Conservation (phyloP, 495 filamentous ascomycete species). For the Rusavskia elegans region DNA sequence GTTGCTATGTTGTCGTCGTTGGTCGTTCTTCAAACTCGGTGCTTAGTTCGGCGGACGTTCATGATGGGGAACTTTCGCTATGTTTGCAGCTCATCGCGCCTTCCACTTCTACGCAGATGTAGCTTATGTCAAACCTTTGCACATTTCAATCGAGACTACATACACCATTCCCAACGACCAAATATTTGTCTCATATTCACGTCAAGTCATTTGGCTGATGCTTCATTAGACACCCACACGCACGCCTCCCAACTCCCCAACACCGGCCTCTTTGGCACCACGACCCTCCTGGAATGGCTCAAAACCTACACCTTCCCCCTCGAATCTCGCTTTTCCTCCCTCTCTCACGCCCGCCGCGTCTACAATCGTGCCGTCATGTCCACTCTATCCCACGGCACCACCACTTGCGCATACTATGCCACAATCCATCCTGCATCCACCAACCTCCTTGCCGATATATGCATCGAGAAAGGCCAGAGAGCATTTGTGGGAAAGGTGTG, state of each 20-base stretch:
- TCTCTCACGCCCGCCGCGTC: conserved; percentile 35
- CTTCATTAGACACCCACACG: conserved; percentile 64
- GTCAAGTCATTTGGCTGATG: no score
- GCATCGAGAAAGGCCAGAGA: conserved; percentile 59
- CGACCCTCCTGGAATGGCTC: conserved; percentile 82
- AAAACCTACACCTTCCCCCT: conserved; percentile 91
- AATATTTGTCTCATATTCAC: no score
- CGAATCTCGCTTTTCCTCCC: conserved; percentile 50
- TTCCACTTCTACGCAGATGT: no score
- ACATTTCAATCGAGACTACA: no score
- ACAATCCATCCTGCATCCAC: conserved; percentile 69
- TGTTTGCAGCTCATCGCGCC: no score
- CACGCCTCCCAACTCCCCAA: conserved; percentile 94
- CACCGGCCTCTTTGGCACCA: conserved; percentile 74
- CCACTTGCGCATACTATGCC: conserved; percentile 80
- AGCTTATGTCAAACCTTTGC: no score
- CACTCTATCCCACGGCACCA: conserved; percentile 80
- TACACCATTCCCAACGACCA: no score
- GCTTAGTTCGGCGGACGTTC: no score
- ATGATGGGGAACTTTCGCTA: no score
- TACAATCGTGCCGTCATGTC: conserved; percentile 62
- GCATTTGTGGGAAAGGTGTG: conserved; percentile 82
- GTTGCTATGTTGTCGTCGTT: no score
- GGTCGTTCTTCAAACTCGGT: no score
- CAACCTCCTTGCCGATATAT: conserved; percentile 74